phyloP scores from a whole-genome alignment of 352 stramenopile genomes.

The Phytophthora fragariaefolia region DNA sequence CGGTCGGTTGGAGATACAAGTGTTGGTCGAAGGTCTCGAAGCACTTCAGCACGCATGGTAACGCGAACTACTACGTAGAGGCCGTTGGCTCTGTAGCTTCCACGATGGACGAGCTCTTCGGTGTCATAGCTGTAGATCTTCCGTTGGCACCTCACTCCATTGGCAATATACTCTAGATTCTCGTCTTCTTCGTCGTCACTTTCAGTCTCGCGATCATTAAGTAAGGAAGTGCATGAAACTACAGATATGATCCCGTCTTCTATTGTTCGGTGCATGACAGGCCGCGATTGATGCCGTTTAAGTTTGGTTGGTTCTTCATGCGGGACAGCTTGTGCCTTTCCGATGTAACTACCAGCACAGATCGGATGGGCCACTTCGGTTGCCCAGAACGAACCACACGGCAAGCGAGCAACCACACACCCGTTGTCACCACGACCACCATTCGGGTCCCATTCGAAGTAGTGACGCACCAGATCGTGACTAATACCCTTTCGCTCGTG shows the following conservation, averaged over 20 bases:
- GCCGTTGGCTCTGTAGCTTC: slow-evolving; percentile 64
- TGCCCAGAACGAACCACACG: slow-evolving; percentile 38
- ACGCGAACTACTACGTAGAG: slow-evolving; percentile 63
- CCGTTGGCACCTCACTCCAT: background rate
- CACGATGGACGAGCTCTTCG: slow-evolving; percentile 65
- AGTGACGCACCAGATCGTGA: slow-evolving; percentile 37
- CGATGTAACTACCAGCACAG: background rate
- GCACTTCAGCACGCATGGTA: slow-evolving; percentile 57
- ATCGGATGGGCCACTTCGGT: slow-evolving; percentile 7
- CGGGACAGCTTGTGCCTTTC: background rate
- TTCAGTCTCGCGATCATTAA: slow-evolving; percentile 43
- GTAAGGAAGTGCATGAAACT: slow-evolving; percentile 52
- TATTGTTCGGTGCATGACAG: background rate
- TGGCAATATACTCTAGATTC: background rate
- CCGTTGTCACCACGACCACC: slow-evolving; percentile 18
- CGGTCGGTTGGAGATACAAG: slow-evolving; percentile 51
- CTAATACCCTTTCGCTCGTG: slow-evolving; percentile 24
- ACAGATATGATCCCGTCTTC: slow-evolving; percentile 8
- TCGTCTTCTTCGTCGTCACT: slow-evolving; percentile 26
- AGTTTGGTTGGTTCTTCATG: background rate
- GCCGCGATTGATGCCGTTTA: background rate
- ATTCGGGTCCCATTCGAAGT: slow-evolving; percentile 47
- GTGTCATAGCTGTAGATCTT: slow-evolving; percentile 54
- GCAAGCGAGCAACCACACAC: slow-evolving; percentile 40
- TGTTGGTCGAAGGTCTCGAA: slow-evolving; percentile 27